Evolutionary conservation across 371 early-diverging fungal species (phyloP), one percentile per base, ranked within the genome.

Genomic region (Syncephalastrum contaminatum): DNA sequence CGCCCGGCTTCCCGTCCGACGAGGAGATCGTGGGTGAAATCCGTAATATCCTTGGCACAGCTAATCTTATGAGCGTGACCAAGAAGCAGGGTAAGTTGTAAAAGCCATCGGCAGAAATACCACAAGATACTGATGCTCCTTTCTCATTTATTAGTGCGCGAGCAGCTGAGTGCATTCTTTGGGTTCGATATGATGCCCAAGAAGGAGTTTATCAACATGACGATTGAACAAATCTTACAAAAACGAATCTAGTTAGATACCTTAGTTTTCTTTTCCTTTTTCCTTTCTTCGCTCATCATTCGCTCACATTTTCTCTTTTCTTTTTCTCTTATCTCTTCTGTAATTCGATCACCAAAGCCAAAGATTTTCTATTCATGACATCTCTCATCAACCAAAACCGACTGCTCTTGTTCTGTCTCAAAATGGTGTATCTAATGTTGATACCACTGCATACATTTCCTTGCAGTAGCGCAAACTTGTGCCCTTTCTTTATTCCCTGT

Each of bases 141-240:
- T 15, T 39, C 41, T 51, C 52, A 21, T 45, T 14, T 12, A 36
- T 27, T 70, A 82, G 95, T 97, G 13, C 77, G 97, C 14, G 89
- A 92, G 56, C 85, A 90, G 63, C 69, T 97, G 43, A 69, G 82
- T 18, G 63, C 75, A n/a, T 79, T 87, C 56, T 95, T 93, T 73
- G 89, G 90, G 1, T 82, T 90, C 22, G 95, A 96, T 53, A 72
- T 97, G 78, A 78, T 81, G 4, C 71, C 82, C 4, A 80, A 86
- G 63, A 93, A 92, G 67, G 93, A 94, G 48, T 93, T 85, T 63
- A 94, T 96, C 62, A 90, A 95, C 66, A 76, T 83, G 43, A 85
- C 86, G 58, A 95, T 97, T 54, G 95, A 94, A 68, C 70, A 77
- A 22, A 70, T 84, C 42, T 58, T 82, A 44, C 76, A 76, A 60